Base-by-base conservation (phyloP, 768 basidiomycete genomes). In the Hypsizygus marmoreus region DNA sequence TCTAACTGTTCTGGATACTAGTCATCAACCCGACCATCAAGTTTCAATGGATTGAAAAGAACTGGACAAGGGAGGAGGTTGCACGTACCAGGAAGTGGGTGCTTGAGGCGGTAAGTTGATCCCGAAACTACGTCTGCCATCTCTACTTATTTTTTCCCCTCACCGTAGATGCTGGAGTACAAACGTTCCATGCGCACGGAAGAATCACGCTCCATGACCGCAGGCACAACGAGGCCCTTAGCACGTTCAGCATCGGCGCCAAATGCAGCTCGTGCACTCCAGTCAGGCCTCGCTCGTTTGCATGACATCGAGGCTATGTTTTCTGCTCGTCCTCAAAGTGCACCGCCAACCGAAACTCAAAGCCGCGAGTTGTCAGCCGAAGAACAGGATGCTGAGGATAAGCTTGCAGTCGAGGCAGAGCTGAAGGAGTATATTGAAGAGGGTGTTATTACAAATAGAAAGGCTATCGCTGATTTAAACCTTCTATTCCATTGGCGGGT, bases 11-110 rank as follows among this genome's bases (percentile, higher is more conserved):
- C n/a, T n/a, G n/a, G n/a, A 14, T 41, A 8, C 6, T 29, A 57
- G 52, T 54, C 17, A 40, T 57, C 16, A 59, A 59, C 23, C 60
- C 45, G n/a, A 51, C 23, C 2, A 43, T 51, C 24, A 51, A 51
- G 34, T 16, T 47, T 4, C 38, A 41, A 7, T 51, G 45, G 45
- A 20, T 29, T 16, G 46, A 48, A n/a, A 41, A 32, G 29, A 19
- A 40, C 38, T 48, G 46, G 46, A 14, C 30, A 13, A 9, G 19
- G 7, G 22, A 34, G 4, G 30, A 48, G 7, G 10, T 12, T n/a
- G 24, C 25, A 5, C 13, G 22, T 24, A 40, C 38, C 3, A 48
- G 42, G 22, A 35, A 48, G 35, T 48, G 46, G 37, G 35, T 28
- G 3, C 17, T 4, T n/a, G 30, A 47, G n/a, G 39, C 45, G 14